phyloP scores from a whole-genome alignment of 2,329 filamentous ascomycete species.

The Aspergillus aculeatus region DNA sequence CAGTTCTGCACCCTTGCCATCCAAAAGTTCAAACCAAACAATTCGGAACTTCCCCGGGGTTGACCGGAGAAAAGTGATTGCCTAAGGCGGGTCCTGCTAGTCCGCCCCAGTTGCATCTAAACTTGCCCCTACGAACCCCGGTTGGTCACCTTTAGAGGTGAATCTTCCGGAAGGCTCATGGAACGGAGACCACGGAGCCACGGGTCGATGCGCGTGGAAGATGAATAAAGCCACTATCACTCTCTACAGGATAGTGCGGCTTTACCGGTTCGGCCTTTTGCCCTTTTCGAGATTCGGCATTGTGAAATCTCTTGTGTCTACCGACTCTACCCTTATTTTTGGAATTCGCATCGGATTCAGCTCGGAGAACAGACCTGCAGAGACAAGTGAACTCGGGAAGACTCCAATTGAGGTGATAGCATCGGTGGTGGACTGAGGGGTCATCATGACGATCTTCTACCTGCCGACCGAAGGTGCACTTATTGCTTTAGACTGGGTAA shows the following conservation, averaged over 20 bases:
- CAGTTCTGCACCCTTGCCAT: background rate
- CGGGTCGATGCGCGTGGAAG: slow-evolving; percentile 5
- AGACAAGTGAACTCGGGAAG: background rate
- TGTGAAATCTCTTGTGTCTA: background rate
- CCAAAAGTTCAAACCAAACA: background rate
- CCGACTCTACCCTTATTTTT: background rate
- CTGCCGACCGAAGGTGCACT: background rate
- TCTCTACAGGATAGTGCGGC: background rate
- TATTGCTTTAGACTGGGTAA: no score
- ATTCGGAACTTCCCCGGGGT: slow-evolving; percentile 2
- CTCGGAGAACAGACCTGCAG: background rate
- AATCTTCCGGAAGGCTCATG: slow-evolving; percentile 8
- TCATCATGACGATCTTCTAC: background rate
- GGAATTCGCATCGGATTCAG: background rate
- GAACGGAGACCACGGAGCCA: slow-evolving; percentile 3
- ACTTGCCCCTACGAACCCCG: background rate
- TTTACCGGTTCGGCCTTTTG: background rate
- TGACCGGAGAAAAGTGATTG: slow-evolving; percentile 2
- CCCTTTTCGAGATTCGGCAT: background rate
- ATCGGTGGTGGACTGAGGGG: background rate
- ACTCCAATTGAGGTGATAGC: background rate
- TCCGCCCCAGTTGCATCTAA: background rate
- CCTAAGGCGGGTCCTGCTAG: background rate
- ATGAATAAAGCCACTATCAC: background rate
- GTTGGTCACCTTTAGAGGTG: background rate